phyloP scores from a whole-genome alignment of 2,329 filamentous ascomycete genomes.

The Xylariaceae sp. region DNA sequence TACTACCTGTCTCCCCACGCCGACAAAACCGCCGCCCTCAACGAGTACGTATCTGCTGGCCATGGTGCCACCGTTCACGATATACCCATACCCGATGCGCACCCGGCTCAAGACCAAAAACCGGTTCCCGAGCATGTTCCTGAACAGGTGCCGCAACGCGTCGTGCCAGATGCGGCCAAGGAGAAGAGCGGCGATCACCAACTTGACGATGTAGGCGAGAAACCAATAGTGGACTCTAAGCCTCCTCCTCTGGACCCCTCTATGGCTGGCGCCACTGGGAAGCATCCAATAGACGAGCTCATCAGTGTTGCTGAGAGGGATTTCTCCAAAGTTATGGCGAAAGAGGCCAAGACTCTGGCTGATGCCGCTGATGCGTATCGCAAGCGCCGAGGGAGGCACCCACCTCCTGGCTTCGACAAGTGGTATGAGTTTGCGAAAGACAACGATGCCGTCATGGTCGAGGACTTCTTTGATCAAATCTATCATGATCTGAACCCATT shows the following conservation, averaged over 20 bases:
- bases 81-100: conserved; percentile 5
- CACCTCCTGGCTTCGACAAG: conserved; percentile 43
- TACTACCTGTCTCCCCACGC: conserved; percentile 28
- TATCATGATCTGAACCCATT: conserved; percentile 50
- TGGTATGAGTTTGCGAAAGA: conserved; percentile 43
- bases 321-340: conserved; percentile 35
- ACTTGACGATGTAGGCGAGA: neutral
- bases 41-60: conserved; percentile 12
- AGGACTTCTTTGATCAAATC: conserved; percentile 50
- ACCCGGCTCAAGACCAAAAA: neutral
- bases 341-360: conserved; percentile 37
- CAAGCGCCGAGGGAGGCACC: conserved; percentile 42
- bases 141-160: neutral
- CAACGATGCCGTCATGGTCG: conserved; percentile 38
- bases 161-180: neutral
- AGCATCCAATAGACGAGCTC: conserved; percentile 42
- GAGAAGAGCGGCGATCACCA: neutral
- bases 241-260: conserved; percentile 11
- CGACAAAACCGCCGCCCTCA: conserved; percentile 9
- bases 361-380: conserved; percentile 43
- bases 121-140: neutral
- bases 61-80: conserved; percentile 10
- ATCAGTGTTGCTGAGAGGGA: conserved; percentile 35
- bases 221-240: conserved; percentile 1
- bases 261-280: conserved; percentile 10